phyloP scores from a whole-genome alignment of 768 basidiomycete species.

The Macrolepiota albuminosa region DNA sequence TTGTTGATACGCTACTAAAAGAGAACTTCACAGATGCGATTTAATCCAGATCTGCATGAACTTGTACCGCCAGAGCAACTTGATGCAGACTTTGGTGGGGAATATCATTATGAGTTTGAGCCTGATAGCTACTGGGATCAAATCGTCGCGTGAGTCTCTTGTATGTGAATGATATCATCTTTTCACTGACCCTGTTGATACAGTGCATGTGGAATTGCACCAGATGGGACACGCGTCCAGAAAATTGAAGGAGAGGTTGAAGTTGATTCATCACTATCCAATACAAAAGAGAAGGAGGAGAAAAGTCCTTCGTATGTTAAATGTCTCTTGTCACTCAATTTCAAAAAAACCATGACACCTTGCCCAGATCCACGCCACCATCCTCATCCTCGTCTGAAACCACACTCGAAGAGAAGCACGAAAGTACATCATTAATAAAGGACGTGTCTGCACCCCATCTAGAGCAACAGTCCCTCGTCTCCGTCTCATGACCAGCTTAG shows the following conservation, averaged over 20 bases:
- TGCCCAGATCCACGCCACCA: neutral
- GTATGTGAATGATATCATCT: neutral
- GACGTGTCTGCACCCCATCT: neutral
- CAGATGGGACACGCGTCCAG: constrained; percentile 47
- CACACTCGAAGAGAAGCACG: constrained; percentile 10
- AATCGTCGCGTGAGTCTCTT: constrained; percentile 52
- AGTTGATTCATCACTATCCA: neutral
- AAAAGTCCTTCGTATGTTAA: constrained; percentile 1
- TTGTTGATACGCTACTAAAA: neutral
- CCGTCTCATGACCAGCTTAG: neutral
- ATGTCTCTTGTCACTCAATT: neutral
- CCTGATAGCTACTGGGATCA: constrained; percentile 75
- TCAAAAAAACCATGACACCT: neutral
- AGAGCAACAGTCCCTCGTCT: constrained; percentile 4
- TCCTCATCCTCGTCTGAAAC: constrained; percentile 6
- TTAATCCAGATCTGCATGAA: constrained; percentile 78
- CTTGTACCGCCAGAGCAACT: constrained; percentile 73
- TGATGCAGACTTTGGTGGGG: constrained; percentile 80
- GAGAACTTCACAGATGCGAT: constrained; percentile 65
- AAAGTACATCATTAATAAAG: neutral
- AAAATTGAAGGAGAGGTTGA: constrained; percentile 8
- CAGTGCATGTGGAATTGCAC: constrained; percentile 52
- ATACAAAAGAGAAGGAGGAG: neutral
- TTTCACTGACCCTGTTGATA: neutral
- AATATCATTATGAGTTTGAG: constrained; percentile 70